Evolutionary conservation across 768 basidiomycete genomes (phyloP), one percentile per base, ranked within the genome.

Genomic region (Lactifluus volemus): DNA sequence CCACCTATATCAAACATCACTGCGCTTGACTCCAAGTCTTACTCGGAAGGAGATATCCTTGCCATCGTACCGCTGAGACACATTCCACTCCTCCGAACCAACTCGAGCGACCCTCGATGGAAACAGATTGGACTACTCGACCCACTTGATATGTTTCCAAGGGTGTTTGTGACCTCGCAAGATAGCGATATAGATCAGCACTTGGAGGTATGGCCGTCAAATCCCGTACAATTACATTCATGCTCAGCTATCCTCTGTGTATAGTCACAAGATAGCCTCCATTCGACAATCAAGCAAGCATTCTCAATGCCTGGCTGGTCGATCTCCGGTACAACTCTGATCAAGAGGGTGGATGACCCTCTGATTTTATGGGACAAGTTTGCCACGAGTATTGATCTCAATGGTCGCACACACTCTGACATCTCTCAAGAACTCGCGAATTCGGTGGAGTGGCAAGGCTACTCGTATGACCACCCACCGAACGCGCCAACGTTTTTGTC

Each of bases 381-480:
- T 65, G 76, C 74, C 0, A 61, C 63, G 1, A 72, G 71, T 44
- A 70, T 75, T 49, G 70, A 73, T 19, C 63, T 82, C 32, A 72
- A 78, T 29, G 56, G 66, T 15, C 57, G 53, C 0, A 63, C 79
- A 34, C 67, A 70, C 21, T 61, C 72, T 39, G 77, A 79, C 6
- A 81, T 84, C 45, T 76, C 73, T 14, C 68, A 72, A 51, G 76
- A 86, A 67, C 73, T 84, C 34, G 65, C 71, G 42, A 77, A 79
- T 70, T 76, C 83, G 29, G 69, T 84, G 45, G 73, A 76, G 60
- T 84, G 81, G 81, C 81, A 82, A 71, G 76, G 72, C 30, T 71
- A 79, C 68, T 78, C 81, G 2, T 84, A 79, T 55, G 76, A 79
- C 51, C 67, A 80, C 50, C 81, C 81, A 14, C 79, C 79, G 1